Conservation (phyloP, 768 basidiomycete species). For the Lactarius quietus region DNA sequence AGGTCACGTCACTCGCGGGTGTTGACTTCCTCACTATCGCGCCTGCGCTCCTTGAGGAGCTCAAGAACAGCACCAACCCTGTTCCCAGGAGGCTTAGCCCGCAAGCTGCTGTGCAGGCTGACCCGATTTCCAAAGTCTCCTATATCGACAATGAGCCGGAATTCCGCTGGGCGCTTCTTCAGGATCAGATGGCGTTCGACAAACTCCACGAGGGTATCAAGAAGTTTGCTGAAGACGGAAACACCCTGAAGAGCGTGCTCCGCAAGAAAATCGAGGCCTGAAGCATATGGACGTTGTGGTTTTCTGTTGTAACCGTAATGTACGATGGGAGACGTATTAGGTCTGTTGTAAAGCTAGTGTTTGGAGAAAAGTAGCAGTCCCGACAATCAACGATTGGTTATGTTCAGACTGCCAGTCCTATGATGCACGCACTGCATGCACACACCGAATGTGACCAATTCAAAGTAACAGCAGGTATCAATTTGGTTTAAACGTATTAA, state of each 20-base stretch:
- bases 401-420: background rate
- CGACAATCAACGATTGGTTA: constrained; percentile 1
- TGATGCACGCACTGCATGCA: too few relatives aligned
- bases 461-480: background rate
- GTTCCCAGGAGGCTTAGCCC: constrained; percentile 87
- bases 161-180: constrained; percentile 91
- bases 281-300: constrained; percentile 4
- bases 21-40: constrained; percentile 98
- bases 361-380: background rate
- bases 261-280: constrained; percentile 59
- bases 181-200: constrained; percentile 98
- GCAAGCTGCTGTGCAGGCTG: constrained; percentile 50
- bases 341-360: background rate
- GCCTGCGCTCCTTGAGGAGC: constrained; percentile 86
- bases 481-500: background rate
- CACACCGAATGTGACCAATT: background rate
- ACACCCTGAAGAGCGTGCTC: constrained; percentile 80
- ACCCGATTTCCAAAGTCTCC: constrained; percentile 72
- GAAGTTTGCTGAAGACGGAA: constrained; percentile 96
- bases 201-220: constrained; percentile 98
- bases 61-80: constrained; percentile 70
- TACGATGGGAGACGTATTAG: constrained; percentile 1
- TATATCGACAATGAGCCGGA: constrained; percentile 92
- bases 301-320: background rate
- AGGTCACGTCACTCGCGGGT: constrained; percentile 93